Percentiles rank a stretch among this genome's conserved stretches.
Conservation (phyloP, 192 early-diverging fungal species). For the Dissophora globulifera region DNA sequence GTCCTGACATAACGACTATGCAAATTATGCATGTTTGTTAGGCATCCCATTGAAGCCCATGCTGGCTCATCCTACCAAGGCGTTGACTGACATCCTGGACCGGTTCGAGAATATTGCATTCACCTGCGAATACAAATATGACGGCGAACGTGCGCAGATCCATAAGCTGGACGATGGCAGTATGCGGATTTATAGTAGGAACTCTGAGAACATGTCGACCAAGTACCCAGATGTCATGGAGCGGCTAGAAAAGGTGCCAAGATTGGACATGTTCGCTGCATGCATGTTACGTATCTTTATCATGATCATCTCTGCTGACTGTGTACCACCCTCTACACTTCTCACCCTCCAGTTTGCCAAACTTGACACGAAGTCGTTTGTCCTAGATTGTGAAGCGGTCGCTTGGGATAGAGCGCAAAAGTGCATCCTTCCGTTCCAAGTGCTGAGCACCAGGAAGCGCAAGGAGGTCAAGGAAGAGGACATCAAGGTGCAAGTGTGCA, state of each 20-base stretch:
- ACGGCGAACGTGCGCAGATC: slow-evolving; percentile 81
- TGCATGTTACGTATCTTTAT: no score
- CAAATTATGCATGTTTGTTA: no score
- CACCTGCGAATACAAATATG: slow-evolving; percentile 99
- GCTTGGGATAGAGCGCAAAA: slow-evolving; percentile 93
- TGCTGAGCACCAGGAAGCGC: slow-evolving; percentile 92
- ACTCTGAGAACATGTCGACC: slow-evolving; percentile 91
- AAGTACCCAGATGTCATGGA: slow-evolving; percentile 96
- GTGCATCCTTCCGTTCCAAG: slow-evolving; percentile 96
- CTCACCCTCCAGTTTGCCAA: slow-evolving; percentile 65
- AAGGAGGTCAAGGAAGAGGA: slow-evolving; percentile 95
- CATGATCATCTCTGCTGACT: no score
- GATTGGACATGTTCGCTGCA: no score
- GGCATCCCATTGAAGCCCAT: slow-evolving; percentile 98
- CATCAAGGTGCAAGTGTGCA: slow-evolving; percentile 93
- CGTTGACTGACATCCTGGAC: slow-evolving; percentile 90
- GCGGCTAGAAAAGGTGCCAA: slow-evolving; percentile 72
- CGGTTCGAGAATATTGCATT: slow-evolving; percentile 93
- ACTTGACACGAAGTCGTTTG: slow-evolving; percentile 81
- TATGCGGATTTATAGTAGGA: slow-evolving; percentile 90
- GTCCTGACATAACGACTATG: no score
- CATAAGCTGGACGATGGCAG: slow-evolving; percentile 82
- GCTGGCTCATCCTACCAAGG: slow-evolving; percentile 99
- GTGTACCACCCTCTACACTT: no score
- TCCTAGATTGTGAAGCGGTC: slow-evolving; percentile 99